phyloP scores from a whole-genome alignment of 2,329 filamentous ascomycete genomes.

The Fusarium concolor region DNA sequence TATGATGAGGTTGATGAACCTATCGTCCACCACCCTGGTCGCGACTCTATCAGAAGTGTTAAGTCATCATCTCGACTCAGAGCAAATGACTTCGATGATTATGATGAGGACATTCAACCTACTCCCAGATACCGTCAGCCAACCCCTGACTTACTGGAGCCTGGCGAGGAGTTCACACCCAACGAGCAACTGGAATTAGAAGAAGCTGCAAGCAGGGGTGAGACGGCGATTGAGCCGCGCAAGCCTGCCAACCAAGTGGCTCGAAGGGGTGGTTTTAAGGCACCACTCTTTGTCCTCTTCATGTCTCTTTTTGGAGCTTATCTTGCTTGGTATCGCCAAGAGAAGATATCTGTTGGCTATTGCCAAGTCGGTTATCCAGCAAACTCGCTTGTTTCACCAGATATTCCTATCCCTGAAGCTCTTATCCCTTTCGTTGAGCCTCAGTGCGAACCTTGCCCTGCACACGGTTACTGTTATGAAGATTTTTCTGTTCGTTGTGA shows the following conservation, averaged over 20 bases:
- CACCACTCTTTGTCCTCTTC: slow-evolving; percentile 77
- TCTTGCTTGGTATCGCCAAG: slow-evolving; percentile 87
- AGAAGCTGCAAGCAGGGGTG: slow-evolving; percentile 70
- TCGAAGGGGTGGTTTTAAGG: slow-evolving; percentile 64
- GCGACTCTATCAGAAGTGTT: slow-evolving; percentile 56
- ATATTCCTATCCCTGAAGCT: slow-evolving; percentile 75
- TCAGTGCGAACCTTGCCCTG: slow-evolving; percentile 88
- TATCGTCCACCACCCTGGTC: slow-evolving; percentile 41
- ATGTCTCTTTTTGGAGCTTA: slow-evolving; percentile 78
- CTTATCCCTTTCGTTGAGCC: slow-evolving; percentile 77
- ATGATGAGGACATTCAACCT: slow-evolving; percentile 52
- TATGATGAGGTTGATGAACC: slow-evolving; percentile 50
- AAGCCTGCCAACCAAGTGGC: slow-evolving; percentile 52
- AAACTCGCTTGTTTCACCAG: slow-evolving; percentile 60
- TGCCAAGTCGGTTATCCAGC: slow-evolving; percentile 83
- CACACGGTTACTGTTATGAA: slow-evolving; percentile 88
- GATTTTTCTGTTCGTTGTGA: slow-evolving; percentile 85
- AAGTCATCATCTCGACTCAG: slow-evolving; percentile 58
- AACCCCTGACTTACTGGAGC: slow-evolving; percentile 63
- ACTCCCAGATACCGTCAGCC: slow-evolving; percentile 44
- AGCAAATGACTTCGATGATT: slow-evolving; percentile 52
- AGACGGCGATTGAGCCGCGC: slow-evolving; percentile 58
- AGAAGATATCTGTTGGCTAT: slow-evolving; percentile 96
- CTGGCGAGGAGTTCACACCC: slow-evolving; percentile 93
- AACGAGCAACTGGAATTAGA: slow-evolving; percentile 86